Evolutionary conservation across 2,329 filamentous ascomycete genomes (phyloP).

Genomic region (Cucurbitaria berberidis): DNA sequence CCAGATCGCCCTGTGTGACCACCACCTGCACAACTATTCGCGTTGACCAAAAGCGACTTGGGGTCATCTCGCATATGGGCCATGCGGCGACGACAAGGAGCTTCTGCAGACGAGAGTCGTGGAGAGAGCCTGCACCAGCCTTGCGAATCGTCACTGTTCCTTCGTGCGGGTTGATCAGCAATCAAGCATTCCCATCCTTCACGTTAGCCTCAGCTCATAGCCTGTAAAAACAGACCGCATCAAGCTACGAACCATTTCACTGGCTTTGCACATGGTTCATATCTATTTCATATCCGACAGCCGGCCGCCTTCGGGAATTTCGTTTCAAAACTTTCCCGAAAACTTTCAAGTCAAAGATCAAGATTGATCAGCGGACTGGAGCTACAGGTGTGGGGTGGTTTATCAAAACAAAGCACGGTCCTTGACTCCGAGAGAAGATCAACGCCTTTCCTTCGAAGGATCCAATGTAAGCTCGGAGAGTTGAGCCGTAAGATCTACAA

Average conservation of each 20-base stretch:
- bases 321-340: too few relatives aligned
- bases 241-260: neutral
- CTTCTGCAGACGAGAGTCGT: neutral
- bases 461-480: neutral
- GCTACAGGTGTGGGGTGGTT: slow-evolving; percentile 1
- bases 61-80: slow-evolving; percentile 9
- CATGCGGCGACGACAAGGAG: slow-evolving; percentile 1
- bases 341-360: neutral
- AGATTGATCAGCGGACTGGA: slow-evolving; percentile 1
- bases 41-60: too few relatives aligned
- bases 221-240: neutral
- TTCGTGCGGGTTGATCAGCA: slow-evolving; percentile 17
- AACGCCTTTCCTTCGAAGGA: neutral
- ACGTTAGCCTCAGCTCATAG: neutral
- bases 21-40: slow-evolving; percentile 19
- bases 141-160: slow-evolving; percentile 15
- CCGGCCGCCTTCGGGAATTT: neutral
- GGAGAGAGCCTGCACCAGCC: slow-evolving; percentile 9
- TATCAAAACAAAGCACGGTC: neutral
- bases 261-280: neutral
- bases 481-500: neutral
- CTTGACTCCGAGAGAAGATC: neutral
- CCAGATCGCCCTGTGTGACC: slow-evolving; percentile 32
- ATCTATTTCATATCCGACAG: neutral
- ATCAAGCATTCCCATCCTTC: slow-evolving; percentile 3